These are phyloP conservation scores for Sonneratia alba DNA, from an alignment of 345 rosid genomes.

Conservation along the genomic window DNA sequence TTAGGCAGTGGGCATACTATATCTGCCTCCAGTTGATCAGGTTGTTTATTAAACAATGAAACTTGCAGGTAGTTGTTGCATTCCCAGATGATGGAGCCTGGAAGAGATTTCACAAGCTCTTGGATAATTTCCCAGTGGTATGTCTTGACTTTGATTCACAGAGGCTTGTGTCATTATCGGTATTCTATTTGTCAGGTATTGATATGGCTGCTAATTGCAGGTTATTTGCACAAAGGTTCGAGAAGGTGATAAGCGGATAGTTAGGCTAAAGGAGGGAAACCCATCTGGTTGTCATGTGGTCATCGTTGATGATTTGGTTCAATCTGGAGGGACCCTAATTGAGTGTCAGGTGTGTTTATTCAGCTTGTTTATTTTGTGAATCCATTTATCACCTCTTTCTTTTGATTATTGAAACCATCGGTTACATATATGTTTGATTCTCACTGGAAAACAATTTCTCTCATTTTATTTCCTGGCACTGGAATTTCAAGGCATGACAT, in stretches of 20 bases:
- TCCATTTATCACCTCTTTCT: not conserved
- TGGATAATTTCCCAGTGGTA: slow-evolving; percentile 78
- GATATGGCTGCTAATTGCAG: slow-evolving; percentile 22
- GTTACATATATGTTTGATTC: no score
- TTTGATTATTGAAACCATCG: not conserved
- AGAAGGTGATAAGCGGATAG: slow-evolving; percentile 89
- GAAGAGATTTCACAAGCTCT: slow-evolving; percentile 93
- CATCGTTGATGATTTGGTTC: slow-evolving; percentile 92
- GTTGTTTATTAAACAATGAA: not conserved
- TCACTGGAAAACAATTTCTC: not conserved
- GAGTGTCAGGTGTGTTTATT: slow-evolving; percentile 77
- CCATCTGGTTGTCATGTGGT: slow-evolving; percentile 86
- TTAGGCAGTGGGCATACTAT: slow-evolving; percentile 4
- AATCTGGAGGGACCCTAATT: slow-evolving; percentile 94
- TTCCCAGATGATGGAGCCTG: slow-evolving; percentile 99
- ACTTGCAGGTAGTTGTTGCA: slow-evolving; percentile 64
- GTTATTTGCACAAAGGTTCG: slow-evolving; percentile 95
- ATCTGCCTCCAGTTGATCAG: not conserved
- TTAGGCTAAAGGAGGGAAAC: slow-evolving; percentile 86
- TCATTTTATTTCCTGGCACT: no score
- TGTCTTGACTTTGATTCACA: slow-evolving; percentile 12
- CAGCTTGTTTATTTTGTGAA: not conserved
- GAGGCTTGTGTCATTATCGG: not conserved
- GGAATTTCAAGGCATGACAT: no score
- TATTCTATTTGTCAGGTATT: not conserved